Evolutionary conservation across 2,329 filamentous ascomycete genomes (phyloP), one percentile per base, ranked within the genome.

Genomic region (Neonectria coccinea): DNA sequence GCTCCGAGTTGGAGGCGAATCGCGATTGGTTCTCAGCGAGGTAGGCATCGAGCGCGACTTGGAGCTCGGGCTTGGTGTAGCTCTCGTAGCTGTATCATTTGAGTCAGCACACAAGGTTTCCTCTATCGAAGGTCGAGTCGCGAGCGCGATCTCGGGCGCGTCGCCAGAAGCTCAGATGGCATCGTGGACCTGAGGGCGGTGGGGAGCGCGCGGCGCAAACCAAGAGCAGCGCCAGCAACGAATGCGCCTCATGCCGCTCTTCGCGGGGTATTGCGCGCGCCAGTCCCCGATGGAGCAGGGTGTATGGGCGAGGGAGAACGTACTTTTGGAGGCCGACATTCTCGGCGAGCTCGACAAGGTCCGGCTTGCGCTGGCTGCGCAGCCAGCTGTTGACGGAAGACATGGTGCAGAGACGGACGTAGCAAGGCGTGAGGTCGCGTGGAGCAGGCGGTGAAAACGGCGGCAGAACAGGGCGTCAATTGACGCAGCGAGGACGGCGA

Each of bases 21-120:
- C 84, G 85, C 68, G 86, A 82, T 71, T 87, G 84, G 81, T 97
- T 91, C 67, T 87, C 84, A 70, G 88, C 85, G 50, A 97, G 87
- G 79, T 89, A 90, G 51, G 90, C 86, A 73, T 97, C 92, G 68
- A 97, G 87, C 48, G 87, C 87, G 64, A 85, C 79, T 75, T 95
- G 92, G 65, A 98, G 87, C 53, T 97, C 93, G 68, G 85, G 83
- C 81, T 97, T 97, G 79, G 91, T 92, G 68, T 91, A 82, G 61
- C 85, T 83, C 70, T 92, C 89, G 75, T 87, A 89, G 75, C 92
- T 94, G 75, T 18, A 59, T 42, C 25, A 50, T 47, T 42, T 61
- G 65, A 55, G 70, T 73, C 64, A 73, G 71, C 66, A 58, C 45
- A 53, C 33, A 12, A 29, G n/a, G n/a, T 47, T 16, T 39, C 9